A percentile compares a stretch with the other conserved stretches of the same genome.
These are phyloP conservation scores for Closterium sp. DNA, from an alignment of 139 green algal genomes.

Conservation along the genomic window DNA sequence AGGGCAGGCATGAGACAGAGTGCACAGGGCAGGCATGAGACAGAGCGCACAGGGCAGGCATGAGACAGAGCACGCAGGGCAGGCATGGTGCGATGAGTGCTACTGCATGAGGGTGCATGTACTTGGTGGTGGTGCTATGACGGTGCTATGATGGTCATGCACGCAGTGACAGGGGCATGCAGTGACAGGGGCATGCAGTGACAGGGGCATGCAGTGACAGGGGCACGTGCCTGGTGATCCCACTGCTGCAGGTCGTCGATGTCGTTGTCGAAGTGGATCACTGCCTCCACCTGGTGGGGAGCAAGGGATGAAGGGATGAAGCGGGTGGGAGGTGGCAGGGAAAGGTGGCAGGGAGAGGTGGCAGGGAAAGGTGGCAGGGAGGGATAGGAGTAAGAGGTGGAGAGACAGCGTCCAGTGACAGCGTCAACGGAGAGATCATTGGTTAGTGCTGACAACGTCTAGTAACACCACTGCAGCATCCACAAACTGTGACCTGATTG, in stretches of 20 bases:
- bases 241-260: conserved; percentile 49
- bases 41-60: background rate
- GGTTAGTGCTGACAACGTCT: no score
- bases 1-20: background rate
- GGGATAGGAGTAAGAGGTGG: background rate
- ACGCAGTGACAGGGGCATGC: no score
- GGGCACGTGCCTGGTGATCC: no score
- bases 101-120: no score
- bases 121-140: background rate
- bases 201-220: no score
- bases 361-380: background rate
- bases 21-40: background rate
- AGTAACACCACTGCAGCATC: no score
- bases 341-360: background rate
- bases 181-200: no score
- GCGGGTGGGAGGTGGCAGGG: background rate
- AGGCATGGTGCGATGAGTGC: background rate
- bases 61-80: background rate
- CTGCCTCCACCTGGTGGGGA: conserved; percentile 42
- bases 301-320: background rate
- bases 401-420: background rate
- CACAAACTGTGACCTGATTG: no score
- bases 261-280: conserved; percentile 51
- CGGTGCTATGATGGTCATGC: no score
- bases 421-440: no score